A percentile compares a stretch with the other conserved stretches of the same genome.
These are phyloP conservation scores for Rhinocladiella mackenziei DNA, from an alignment of 2,329 filamentous ascomycete species.

Conservation along the genomic window DNA sequence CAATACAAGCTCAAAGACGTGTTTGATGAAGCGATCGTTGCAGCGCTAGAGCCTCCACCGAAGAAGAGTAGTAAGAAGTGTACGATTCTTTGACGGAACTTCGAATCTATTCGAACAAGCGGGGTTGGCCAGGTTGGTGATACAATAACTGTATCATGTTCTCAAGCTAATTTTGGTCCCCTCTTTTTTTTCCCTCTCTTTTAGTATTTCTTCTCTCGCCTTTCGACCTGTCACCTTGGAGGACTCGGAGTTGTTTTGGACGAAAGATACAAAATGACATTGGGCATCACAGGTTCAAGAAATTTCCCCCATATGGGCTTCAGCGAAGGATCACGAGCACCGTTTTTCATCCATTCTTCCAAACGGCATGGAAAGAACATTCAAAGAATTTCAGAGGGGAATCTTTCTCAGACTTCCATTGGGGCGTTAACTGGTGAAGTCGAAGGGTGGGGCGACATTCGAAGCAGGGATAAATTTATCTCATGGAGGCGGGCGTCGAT, in stretches of 20 bases:
- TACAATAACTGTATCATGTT: slow-evolving; percentile 10
- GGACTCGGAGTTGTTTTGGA: slow-evolving; percentile 13
- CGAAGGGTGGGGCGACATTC: no score
- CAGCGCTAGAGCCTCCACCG: slow-evolving; percentile 79
- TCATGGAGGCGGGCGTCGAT: slow-evolving; percentile 5
- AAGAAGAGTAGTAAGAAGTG: slow-evolving; percentile 74
- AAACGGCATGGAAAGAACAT: no score
- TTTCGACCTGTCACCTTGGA: no score
- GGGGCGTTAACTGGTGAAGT: no score
- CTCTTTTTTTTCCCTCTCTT: slow-evolving; percentile 1
- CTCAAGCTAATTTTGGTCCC: neutral
- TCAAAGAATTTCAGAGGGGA: no score
- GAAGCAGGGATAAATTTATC: no score
- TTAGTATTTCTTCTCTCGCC: no score
- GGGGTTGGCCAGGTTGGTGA: slow-evolving; percentile 20
- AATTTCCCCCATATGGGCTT: neutral
- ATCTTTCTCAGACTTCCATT: no score
- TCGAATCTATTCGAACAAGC: slow-evolving; percentile 7
- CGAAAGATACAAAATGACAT: slow-evolving; percentile 7
- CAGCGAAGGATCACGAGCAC: neutral
- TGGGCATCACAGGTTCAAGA: neutral
- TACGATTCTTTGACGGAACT: slow-evolving; percentile 58
- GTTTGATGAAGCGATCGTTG: slow-evolving; percentile 98
- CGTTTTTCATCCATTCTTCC: no score
- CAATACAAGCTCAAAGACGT: slow-evolving; percentile 99